A percentile compares a stretch with the other conserved stretches of the same genome.
Conservation (phyloP, 352 stramenopile genomes). For the Aphanomyces astaci region DNA sequence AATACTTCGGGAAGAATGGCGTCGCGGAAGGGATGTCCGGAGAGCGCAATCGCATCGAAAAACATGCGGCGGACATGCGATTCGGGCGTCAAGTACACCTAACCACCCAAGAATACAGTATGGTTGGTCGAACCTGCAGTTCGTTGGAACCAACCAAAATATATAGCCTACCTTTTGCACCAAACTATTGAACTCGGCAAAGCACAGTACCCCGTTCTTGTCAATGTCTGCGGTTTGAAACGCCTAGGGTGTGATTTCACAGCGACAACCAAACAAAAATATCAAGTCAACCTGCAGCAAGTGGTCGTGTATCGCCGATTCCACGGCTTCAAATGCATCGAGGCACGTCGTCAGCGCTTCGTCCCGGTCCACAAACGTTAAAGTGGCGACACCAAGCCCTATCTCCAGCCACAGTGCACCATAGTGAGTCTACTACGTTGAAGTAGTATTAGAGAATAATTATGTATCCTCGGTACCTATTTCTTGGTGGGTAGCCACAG, state of each 20-base stretch:
- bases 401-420: background rate
- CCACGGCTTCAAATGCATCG: background rate
- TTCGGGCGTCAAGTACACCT: background rate
- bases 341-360: background rate
- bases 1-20: background rate
- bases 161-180: constrained; percentile 12
- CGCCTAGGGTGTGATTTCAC: background rate
- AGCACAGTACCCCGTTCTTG: constrained; percentile 3
- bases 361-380: background rate
- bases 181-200: constrained; percentile 8
- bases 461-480: background rate
- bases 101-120: background rate
- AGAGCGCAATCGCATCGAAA: background rate
- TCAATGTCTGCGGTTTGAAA: constrained; percentile 9
- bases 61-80: constrained; percentile 1
- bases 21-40: background rate
- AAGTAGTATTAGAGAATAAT: background rate
- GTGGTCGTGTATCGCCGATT: background rate
- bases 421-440: background rate
- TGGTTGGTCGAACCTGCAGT: too few relatives aligned
- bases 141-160: too few relatives aligned
- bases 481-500: background rate
- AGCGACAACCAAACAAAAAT: background rate
- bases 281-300: background rate
- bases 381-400: background rate